Evolutionary conservation across 768 basidiomycete genomes (phyloP).

Genomic region (Coprinellus micaceus): DNA sequence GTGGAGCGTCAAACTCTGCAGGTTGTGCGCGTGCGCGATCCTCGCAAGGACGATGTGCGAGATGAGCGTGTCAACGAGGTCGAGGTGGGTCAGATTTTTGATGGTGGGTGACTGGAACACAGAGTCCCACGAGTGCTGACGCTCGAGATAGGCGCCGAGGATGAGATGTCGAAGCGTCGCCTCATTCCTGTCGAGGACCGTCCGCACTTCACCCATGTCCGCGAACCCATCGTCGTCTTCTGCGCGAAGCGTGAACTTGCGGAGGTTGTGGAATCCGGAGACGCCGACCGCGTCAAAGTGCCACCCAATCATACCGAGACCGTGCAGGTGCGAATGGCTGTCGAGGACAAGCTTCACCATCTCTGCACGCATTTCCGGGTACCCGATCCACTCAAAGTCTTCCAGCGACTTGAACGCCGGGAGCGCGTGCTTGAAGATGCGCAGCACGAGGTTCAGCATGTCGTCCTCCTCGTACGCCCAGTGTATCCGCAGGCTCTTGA

Average conservation of each 20-base stretch:
- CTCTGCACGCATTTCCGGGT: slow-evolving; percentile 65
- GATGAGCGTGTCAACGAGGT: slow-evolving; percentile 68
- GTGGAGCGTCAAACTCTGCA: slow-evolving; percentile 62
- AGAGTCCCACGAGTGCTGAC: slow-evolving; percentile 64
- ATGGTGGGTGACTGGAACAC: slow-evolving; percentile 62
- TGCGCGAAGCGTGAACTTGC: slow-evolving; percentile 64
- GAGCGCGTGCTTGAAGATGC: slow-evolving; percentile 59
- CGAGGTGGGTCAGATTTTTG: slow-evolving; percentile 63
- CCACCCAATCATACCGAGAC: slow-evolving; percentile 68
- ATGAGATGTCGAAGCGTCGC: slow-evolving; percentile 56
- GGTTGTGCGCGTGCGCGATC: slow-evolving; percentile 57
- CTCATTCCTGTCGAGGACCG: slow-evolving; percentile 59
- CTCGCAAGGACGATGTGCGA: slow-evolving; percentile 59
- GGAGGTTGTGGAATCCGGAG: slow-evolving; percentile 55
- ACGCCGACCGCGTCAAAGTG: slow-evolving; percentile 72
- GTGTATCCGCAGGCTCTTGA: slow-evolving; percentile 59
- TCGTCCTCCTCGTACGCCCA: slow-evolving; percentile 71
- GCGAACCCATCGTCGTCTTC: slow-evolving; percentile 72
- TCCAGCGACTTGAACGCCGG: slow-evolving; percentile 57
- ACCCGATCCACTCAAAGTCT: slow-evolving; percentile 77
- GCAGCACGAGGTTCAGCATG: slow-evolving; percentile 57
- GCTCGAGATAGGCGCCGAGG: slow-evolving; percentile 65
- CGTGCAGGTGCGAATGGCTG: slow-evolving; percentile 50
- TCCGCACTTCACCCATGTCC: slow-evolving; percentile 64
- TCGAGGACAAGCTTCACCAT: slow-evolving; percentile 57